Evolutionary conservation across 2,329 filamentous ascomycete genomes (phyloP), one percentile per base, ranked within the genome.

Genomic region (Passalora sequoiae): DNA sequence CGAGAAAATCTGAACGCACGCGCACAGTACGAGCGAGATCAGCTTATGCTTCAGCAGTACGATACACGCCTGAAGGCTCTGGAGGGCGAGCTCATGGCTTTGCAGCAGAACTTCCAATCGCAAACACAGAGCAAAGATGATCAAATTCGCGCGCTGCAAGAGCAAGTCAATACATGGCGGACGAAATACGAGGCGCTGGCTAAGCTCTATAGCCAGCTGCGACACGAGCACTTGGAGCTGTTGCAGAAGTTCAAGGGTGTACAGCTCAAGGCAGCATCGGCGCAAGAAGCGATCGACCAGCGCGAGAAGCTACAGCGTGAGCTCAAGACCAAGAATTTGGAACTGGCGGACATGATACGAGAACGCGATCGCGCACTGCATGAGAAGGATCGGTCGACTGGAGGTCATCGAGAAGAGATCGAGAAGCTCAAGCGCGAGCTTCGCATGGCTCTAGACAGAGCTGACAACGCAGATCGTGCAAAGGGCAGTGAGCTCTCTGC

Each of bases 321-420:
- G 69, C 85, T 98, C 65, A 98, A 98, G 78, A 96, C 91, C 21
- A 98, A 98, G 78, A 98, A 98, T 63, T 73, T 98, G n/a, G 92
- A 98, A 66, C 71, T 98, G 49, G 92, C 92, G 22, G 89, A 97
- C 65, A 97, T 98, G 92, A 98, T 98, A 53, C 81, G 92, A 31
- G 92, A 98, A 70, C 79, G 92, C 56, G 92, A 98, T 62, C 81
- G 92, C 52, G 92, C 92, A 21, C 69, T 96, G 40, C 88, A 97
- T 61, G 92, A 98, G 51, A 88, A 89, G 65, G 92, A 98, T 62
- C 81, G 92, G 43, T 71, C 84, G n/a, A 80, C 75, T 39, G 92
- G 92, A 22, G 85, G 81, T 41, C 89, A 89, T 67, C 89, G 87
- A 60, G 92, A 98, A 45, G 92, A 98, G 64, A 60, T 95, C 8